Percentiles rank a stretch among this genome's conserved stretches.
These are phyloP conservation scores for Lunularia cruciata DNA, from an alignment of 225 moss, liverwort and hornwort genomes.

Conservation along the genomic window DNA sequence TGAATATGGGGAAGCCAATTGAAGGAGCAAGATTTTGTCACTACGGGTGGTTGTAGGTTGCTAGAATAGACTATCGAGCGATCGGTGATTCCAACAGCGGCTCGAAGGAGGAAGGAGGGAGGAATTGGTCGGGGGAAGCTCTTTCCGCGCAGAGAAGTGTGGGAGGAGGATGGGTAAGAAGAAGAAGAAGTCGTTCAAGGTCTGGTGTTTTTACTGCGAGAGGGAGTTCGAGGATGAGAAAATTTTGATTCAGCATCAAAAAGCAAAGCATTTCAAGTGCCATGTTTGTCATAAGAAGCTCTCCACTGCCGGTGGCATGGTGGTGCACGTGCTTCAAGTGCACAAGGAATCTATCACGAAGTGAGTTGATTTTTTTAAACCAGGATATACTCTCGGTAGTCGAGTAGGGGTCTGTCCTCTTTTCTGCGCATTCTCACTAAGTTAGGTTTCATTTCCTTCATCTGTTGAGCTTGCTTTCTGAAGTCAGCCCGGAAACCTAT, in stretches of 20 bases:
- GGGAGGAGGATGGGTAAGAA: constrained; percentile 75
- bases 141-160: background rate
- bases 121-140: background rate
- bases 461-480: too few relatives aligned
- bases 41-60: background rate
- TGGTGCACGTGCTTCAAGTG: constrained; percentile 98
- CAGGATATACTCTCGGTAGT: too few relatives aligned
- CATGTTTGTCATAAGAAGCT: constrained; percentile 99
- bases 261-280: constrained; percentile 99
- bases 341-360: constrained; percentile 96
- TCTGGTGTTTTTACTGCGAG: constrained; percentile 99
- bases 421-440: too few relatives aligned
- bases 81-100: background rate
- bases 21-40: background rate
- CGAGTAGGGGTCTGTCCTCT: too few relatives aligned
- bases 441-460: too few relatives aligned
- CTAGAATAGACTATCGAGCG: background rate
- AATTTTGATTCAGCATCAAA: constrained; percentile 96
- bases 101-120: background rate
- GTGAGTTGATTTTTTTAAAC: constrained; percentile 37
- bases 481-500: too few relatives aligned
- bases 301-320: constrained; percentile 94
- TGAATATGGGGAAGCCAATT: background rate
- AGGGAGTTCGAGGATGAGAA: constrained; percentile 99
- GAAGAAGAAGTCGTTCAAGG: constrained; percentile 91